Evolutionary conservation across 805 yeast species (phyloP), one percentile per base, ranked within the genome.

Genomic region (Candida corydali): DNA sequence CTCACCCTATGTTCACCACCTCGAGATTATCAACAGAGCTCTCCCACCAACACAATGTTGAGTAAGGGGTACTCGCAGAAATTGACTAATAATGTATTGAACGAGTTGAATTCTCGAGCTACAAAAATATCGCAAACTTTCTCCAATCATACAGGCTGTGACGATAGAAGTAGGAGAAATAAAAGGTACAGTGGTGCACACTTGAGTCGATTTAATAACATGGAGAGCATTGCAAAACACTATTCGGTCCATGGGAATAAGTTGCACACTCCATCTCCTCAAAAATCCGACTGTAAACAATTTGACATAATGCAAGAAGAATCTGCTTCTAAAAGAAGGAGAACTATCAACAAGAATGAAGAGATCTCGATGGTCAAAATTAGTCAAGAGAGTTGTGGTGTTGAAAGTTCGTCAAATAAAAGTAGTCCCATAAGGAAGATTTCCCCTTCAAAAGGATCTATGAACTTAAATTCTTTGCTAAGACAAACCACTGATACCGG

Each of bases 161-260:
- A 24, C 15, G 17, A 18, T 3, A 36, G 17, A 3, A 29, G 17
- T 11, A 9, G 39, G n/a, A 24, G 62, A 39, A 47, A 45, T 14
- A 61, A 57, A 23, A 46, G 69, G 14, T 63, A 50, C 36, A 51
- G 60, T 26, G 61, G 61, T 3, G 45, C 55, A 29, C 71, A 65
- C 39, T 47, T 57, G 28, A 48, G 55, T n/a, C 50, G 57, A 20
- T 65, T 64, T 44, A 51, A 51, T 37, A 54, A 64, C 31, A 71
- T 74, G 78, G 78, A 73, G 17, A 68, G 76, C 12, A 73, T 74
- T 12, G 54, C 65, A 8, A 54, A 59, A 6, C 78, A 73, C 40
- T 73, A 73, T 40, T 72, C 78, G 1, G 72, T 51, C 50, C 33
- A 52, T 57, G 40, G n/a, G 9, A 30, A 20, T 20, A 8, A 26